Percentiles rank a stretch among this genome's conserved stretches.
Evolutionary conservation across 768 basidiomycete species (phyloP).

Genomic region (Mycena polygramma): DNA sequence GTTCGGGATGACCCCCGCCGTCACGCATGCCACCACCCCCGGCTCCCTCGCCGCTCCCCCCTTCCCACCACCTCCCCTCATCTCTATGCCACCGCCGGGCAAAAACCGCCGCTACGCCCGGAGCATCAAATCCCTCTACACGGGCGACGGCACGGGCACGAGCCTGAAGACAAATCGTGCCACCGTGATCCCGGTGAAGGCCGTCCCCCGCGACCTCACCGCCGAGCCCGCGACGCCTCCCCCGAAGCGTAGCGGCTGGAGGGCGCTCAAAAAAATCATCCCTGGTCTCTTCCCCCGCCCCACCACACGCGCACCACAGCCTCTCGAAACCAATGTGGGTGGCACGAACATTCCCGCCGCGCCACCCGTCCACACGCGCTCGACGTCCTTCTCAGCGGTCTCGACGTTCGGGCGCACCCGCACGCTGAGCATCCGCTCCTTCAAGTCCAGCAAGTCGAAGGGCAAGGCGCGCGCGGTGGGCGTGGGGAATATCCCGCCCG

Average conservation of each 20-base stretch:
- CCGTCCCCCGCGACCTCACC: background rate
- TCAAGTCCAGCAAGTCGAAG: constrained; percentile 12
- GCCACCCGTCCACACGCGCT: background rate
- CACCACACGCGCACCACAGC: background rate
- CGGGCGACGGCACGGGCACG: constrained; percentile 13
- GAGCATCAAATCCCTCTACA: constrained; percentile 10
- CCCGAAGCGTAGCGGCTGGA: background rate
- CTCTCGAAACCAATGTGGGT: background rate
- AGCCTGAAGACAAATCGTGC: constrained; percentile 9
- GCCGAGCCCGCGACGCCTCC: background rate
- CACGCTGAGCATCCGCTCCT: constrained; percentile 23
- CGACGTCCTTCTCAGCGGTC: background rate
- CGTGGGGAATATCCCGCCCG: background rate
- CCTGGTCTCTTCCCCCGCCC: constrained; percentile 23
- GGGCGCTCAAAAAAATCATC: constrained; percentile 1
- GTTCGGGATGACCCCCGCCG: background rate
- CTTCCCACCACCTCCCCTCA: background rate
- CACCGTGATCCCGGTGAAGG: background rate
- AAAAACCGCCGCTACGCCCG: constrained; percentile 12
- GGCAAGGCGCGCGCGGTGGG: background rate
- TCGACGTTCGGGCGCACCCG: background rate
- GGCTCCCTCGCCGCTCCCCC: background rate
- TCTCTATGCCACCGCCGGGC: background rate
- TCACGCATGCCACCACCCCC: background rate
- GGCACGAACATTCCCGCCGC: background rate